phyloP scores from a whole-genome alignment of 2,329 filamentous ascomycete species.

The Neonectria magnoliae region DNA sequence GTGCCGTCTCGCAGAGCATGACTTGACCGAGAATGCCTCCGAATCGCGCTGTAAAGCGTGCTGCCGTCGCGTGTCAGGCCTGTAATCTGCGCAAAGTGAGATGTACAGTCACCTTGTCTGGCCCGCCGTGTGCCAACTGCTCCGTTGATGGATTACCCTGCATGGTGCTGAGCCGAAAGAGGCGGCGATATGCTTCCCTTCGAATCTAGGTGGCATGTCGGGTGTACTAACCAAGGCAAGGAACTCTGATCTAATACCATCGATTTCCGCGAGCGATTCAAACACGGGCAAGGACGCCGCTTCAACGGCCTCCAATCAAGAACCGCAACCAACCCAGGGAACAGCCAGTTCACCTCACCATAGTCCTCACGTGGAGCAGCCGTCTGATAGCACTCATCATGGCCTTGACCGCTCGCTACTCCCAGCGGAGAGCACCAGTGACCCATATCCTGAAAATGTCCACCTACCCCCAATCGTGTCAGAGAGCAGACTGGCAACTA shows the following conservation, averaged over 20 bases:
- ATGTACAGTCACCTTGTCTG: constrained; percentile 35
- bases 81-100: constrained; percentile 39
- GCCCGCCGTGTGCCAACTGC: constrained; percentile 38
- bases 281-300: background rate
- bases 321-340: background rate
- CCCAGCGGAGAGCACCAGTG: background rate
- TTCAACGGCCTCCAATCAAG: background rate
- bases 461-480: background rate
- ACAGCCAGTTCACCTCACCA: background rate
- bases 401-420: background rate
- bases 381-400: background rate
- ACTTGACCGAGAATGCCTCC: background rate
- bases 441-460: background rate
- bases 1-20: too few species aligned
- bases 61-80: constrained; percentile 32
- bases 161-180: constrained; percentile 24
- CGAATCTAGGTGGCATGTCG: background rate
- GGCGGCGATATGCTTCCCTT: constrained; percentile 1
- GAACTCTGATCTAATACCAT: background rate
- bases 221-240: background rate
- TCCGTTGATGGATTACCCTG: constrained; percentile 32
- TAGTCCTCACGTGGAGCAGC: background rate
- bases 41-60: background rate
- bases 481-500: background rate
- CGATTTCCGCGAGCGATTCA: background rate